Evolutionary conservation across 805 yeast species (phyloP).

Genomic region (Hanseniaspora guilliermondii): DNA sequence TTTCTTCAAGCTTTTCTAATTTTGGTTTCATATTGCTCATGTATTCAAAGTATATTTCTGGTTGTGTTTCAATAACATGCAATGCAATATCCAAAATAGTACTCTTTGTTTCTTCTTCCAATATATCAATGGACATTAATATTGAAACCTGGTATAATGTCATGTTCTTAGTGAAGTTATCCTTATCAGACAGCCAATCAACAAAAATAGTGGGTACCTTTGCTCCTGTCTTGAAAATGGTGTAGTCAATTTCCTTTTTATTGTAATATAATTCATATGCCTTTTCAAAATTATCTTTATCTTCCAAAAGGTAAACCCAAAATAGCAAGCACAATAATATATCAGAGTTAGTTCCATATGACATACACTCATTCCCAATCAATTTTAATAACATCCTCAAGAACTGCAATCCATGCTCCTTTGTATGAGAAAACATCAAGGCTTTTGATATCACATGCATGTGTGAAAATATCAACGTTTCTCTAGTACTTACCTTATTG

Average conservation of each 20-base stretch:
- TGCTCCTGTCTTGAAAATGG: conserved; percentile 25
- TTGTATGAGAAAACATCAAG: conserved; percentile 43
- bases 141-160: conserved; percentile 28
- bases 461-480: conserved; percentile 42
- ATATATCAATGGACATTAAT: conserved; percentile 24
- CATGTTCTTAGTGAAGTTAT: conserved; percentile 24
- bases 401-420: conserved; percentile 36
- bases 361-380: conserved; percentile 33
- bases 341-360: conserved; percentile 20
- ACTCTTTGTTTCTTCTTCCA: conserved; percentile 29
- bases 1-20: conserved; percentile 25
- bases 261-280: conserved; percentile 24
- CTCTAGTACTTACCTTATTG: conserved; percentile 30
- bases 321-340: conserved; percentile 22
- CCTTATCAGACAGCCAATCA: conserved; percentile 25
- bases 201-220: conserved; percentile 30
- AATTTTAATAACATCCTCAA: conserved; percentile 24
- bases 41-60: conserved; percentile 27
- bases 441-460: conserved; percentile 43
- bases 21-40: conserved; percentile 17
- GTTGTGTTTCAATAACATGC: conserved; percentile 25
- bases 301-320: conserved; percentile 28
- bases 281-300: conserved; percentile 29
- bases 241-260: conserved; percentile 28
- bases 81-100: conserved; percentile 27